These are phyloP conservation scores for Penicillium nucicola DNA, from an alignment of 495 filamentous ascomycete species.

Conservation along the genomic window DNA sequence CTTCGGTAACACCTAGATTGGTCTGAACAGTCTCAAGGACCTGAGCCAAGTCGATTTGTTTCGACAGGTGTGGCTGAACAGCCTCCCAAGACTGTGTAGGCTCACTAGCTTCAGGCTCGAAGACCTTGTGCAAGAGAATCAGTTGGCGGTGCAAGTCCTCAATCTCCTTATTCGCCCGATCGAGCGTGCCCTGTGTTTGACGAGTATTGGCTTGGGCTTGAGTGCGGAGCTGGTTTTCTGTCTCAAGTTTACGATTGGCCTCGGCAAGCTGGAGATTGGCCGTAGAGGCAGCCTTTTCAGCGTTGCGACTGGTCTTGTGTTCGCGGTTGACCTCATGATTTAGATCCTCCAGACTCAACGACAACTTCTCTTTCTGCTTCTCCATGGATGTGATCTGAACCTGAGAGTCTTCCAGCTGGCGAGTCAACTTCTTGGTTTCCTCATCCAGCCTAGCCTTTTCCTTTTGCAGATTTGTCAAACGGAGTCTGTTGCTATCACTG, in stretches of 20 bases:
- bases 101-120: conserved; percentile 72
- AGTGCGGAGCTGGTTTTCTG: conserved; percentile 77
- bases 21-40: conserved; percentile 87
- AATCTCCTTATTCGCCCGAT: conserved; percentile 74
- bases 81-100: conserved; percentile 59
- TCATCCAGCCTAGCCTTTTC: conserved; percentile 86
- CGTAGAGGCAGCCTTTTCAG: conserved; percentile 85
- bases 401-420: conserved; percentile 85
- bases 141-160: conserved; percentile 75
- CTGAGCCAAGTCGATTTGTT: conserved; percentile 78
- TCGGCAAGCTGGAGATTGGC: conserved; percentile 83
- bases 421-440: conserved; percentile 73
- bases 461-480: conserved; percentile 70
- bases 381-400: conserved; percentile 80
- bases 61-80: conserved; percentile 54
- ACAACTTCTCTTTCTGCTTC: conserved; percentile 94
- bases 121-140: conserved; percentile 77
- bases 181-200: conserved; percentile 72
- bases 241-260: conserved; percentile 83
- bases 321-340: conserved; percentile 91
- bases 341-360: conserved; percentile 84
- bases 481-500: conserved; percentile 78
- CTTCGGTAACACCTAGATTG: conserved; percentile 79
- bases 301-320: conserved; percentile 85
- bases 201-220: conserved; percentile 86